Evolutionary conservation across 2,329 filamentous ascomycete species (phyloP).

Genomic region (Juglanconis sp.): DNA sequence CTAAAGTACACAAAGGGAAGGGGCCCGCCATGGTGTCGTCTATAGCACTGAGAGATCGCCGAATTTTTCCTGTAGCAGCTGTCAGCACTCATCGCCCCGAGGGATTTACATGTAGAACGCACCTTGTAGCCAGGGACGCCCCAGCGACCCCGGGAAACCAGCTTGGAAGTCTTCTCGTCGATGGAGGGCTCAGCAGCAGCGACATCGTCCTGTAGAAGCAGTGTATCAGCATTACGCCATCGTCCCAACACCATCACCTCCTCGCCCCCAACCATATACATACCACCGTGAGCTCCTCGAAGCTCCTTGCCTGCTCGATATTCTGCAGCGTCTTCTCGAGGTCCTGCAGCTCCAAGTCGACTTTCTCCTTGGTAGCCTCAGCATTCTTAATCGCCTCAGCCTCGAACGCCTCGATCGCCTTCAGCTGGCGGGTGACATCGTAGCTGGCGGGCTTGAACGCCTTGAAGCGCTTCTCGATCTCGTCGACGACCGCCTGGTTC

Average conservation of each 20-base stretch:
- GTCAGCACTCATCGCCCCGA: conserved; percentile 40
- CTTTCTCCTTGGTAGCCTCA: conserved; percentile 92
- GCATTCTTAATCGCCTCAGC: conserved; percentile 95
- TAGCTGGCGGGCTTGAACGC: conserved; percentile 90
- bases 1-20: conserved; percentile 64
- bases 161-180: conserved; percentile 90
- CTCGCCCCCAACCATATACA: conserved; percentile 40
- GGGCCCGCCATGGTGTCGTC: conserved; percentile 41
- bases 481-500: conserved; percentile 92
- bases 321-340: conserved; percentile 93
- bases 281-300: conserved; percentile 97
- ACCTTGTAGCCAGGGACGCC: conserved; percentile 98
- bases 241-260: conserved; percentile 9
- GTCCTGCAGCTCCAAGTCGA: conserved; percentile 91
- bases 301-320: conserved; percentile 92
- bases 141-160: conserved; percentile 98
- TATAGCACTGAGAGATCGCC: conserved; percentile 95
- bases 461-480: conserved; percentile 95
- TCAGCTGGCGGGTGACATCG: conserved; percentile 90
- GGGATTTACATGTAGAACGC: conserved; percentile 33
- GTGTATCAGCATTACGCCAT: conserved; percentile 26
- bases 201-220: conserved; percentile 74
- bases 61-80: conserved; percentile 80
- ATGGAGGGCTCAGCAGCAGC: conserved; percentile 92
- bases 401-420: conserved; percentile 98